Base-by-base conservation (phyloP, 1,139 yeast genomes). In the Meyerozyma elateridarum region DNA sequence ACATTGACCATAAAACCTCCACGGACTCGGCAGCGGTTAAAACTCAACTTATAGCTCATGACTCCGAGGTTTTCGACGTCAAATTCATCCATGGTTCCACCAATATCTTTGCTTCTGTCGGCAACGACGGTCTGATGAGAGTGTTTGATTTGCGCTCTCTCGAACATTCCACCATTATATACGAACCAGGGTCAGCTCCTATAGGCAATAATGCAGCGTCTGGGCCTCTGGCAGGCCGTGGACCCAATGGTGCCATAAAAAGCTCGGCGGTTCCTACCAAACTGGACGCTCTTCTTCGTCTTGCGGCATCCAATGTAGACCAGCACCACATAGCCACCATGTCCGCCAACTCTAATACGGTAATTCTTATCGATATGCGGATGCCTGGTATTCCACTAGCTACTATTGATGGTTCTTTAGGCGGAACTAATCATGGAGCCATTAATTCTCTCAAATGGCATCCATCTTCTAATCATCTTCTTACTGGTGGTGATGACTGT, bases 41-140 rank as follows among this genome's bases (percentile, higher is more conserved):
- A 51, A 89, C 98, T 1, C 97, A 91, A 59, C 66, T 91, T 32
- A 91, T 91, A 45, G 98, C 98, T 0, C 98, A 91, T 56, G 98
- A 91, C 53, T 79, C 83, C 38, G 97, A 89, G 55, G 98, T 91
- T 4, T 87, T 79, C 54, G 98, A 91, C 54, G 97, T 89, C 15
- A 76, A 85, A 44, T 91, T 88, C 55, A 64, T 88, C 31, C 76
- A 83, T 36, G 79, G 79, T 26, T 77, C 87, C 22, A 76, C 83
- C 30, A 79, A 87, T 50, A 71, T 89, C 18, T 91, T 91, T 60
- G 87, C 95, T 28, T 83, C 94, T 35, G 95, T 91, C 32, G 96
- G 97, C 2, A 89, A 89, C 36, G 98, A 91, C 59, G 98, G 98
- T 1, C 82, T 95, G 13, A 87, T 89, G 56, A 68, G 98, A 33